Evolutionary conservation across 1,284 basidiomycete species (phyloP).

Genomic region (Malassezia furfur): DNA sequence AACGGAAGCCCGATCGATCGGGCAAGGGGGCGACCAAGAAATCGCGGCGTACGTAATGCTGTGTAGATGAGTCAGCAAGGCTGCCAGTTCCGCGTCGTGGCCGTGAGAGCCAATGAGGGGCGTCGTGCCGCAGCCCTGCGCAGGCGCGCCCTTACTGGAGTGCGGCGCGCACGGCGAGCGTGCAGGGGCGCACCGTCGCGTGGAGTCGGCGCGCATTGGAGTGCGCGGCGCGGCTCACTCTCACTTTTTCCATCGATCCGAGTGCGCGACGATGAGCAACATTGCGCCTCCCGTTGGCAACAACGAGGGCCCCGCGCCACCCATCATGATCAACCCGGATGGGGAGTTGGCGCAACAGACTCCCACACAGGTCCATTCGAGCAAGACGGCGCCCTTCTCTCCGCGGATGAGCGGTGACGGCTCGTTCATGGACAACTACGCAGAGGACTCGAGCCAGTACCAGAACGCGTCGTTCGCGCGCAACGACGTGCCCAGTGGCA

Average conservation of each 20-base stretch:
- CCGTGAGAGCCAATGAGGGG: no score
- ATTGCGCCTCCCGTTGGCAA: not conserved
- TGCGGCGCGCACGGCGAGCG: no score
- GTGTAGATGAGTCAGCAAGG: conserved; percentile 1
- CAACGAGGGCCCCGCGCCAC: not conserved
- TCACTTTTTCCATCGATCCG: not conserved
- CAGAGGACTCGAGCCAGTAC: not conserved
- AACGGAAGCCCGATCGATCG: not conserved
- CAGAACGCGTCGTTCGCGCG: not conserved
- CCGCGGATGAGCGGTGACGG: not conserved
- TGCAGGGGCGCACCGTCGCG: no score
- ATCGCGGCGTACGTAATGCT: conserved; percentile 1
- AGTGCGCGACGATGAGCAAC: not conserved
- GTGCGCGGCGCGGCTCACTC: no score
- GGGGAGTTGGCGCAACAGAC: not conserved
- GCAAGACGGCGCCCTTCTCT: not conserved
- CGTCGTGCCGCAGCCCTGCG: no score
- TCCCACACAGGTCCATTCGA: not conserved
- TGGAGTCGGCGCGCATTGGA: no score
- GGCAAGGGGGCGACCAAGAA: not conserved
- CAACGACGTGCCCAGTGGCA: not conserved
- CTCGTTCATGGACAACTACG: not conserved
- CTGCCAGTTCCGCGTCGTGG: no score
- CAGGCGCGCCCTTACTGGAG: no score
- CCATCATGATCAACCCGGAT: not conserved